phyloP scores from a whole-genome alignment of 73 alveolate genomes.

The Stentor coeruleus region DNA sequence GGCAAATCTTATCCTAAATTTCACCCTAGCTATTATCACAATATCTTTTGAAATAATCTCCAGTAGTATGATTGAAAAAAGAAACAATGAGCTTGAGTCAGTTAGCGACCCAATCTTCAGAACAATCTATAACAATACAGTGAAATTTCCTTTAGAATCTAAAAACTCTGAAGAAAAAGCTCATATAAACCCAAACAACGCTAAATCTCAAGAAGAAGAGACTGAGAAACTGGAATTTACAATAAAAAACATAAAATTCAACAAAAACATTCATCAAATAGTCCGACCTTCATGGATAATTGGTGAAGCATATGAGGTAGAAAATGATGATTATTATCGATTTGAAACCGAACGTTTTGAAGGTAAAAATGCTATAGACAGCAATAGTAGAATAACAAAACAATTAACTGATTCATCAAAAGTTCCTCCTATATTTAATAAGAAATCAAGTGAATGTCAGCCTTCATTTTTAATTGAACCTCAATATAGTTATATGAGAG shows the following conservation, averaged over 20 bases:
- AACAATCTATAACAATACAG: not conserved
- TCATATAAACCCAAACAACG: not conserved
- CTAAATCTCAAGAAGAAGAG: not conserved
- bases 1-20: slow-evolving; percentile 78
- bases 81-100: not conserved
- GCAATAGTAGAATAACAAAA: not conserved
- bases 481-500: not conserved
- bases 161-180: not conserved
- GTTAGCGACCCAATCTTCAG: not conserved
- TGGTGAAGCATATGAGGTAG: slow-evolving; percentile 10
- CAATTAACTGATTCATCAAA: not conserved
- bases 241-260: slow-evolving; percentile 37
- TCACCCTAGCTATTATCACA: slow-evolving; percentile 86
- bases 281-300: not conserved
- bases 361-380: not conserved
- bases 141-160: not conserved
- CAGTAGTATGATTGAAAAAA: slow-evolving; percentile 20
- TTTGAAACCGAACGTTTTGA: not conserved
- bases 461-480: not conserved
- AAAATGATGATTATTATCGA: slow-evolving; percentile 31
- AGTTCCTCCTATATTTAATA: not conserved
- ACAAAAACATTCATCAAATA: slow-evolving; percentile 27
- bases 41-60: slow-evolving; percentile 43
- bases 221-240: not conserved
- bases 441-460: not conserved